These are phyloP conservation scores for Exophiala xenobiotica DNA, from an alignment of 2,329 filamentous ascomycete species.

Conservation along the genomic window DNA sequence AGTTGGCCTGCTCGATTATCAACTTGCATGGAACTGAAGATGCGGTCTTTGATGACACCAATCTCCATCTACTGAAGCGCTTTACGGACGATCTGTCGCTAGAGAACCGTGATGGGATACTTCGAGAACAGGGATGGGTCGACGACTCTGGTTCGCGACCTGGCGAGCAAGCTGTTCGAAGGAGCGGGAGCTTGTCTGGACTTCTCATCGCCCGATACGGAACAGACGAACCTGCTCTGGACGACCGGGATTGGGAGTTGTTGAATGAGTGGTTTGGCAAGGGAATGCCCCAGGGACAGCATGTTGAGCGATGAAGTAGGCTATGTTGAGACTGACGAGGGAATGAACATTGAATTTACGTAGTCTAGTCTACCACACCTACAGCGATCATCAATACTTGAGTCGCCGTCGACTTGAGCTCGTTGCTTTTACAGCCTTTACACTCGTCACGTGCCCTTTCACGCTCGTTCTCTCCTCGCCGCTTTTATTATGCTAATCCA, in stretches of 20 bases:
- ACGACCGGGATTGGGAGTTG: constrained; percentile 23
- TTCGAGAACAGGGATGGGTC: constrained; percentile 12
- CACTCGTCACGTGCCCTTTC: too few relatives aligned
- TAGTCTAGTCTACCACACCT: too few relatives aligned
- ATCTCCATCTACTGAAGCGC: constrained; percentile 17
- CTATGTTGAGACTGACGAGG: background rate
- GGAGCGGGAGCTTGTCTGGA: constrained; percentile 12
- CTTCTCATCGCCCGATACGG: constrained; percentile 19
- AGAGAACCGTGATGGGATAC: constrained; percentile 16
- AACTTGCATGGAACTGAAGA: constrained; percentile 24
- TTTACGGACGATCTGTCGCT: constrained; percentile 16
- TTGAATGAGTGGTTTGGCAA: constrained; percentile 19
- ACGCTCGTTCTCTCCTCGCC: too few relatives aligned
- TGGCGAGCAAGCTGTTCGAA: constrained; percentile 4
- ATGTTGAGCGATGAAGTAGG: constrained; percentile 16
- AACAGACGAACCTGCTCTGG: constrained; percentile 17
- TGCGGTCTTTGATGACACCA: constrained; percentile 16
- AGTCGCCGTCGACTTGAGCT: too few relatives aligned
- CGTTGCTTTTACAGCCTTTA: too few relatives aligned
- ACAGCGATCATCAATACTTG: too few relatives aligned
- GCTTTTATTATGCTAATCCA: too few relatives aligned
- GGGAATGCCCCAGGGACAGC: constrained; percentile 19
- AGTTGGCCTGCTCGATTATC: constrained; percentile 23
- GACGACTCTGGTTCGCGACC: constrained; percentile 9
- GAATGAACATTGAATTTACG: background rate